Base-by-base conservation (phyloP, 2,329 filamentous ascomycete species). In the Alternaria ethzedia region DNA sequence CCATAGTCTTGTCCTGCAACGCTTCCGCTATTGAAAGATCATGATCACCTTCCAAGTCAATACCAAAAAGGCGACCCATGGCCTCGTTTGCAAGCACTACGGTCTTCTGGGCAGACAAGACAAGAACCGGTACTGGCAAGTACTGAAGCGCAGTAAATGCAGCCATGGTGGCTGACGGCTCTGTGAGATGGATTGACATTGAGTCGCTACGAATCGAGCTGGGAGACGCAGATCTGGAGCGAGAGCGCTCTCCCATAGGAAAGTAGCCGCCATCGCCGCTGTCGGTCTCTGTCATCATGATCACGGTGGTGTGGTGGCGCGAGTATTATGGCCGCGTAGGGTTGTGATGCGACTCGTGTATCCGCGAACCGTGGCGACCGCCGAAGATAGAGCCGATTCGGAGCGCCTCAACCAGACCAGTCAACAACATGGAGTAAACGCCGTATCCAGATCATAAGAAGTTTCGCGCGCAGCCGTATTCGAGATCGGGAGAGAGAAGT, bases 71-170 rank as follows among this genome's bases (percentile, higher is more conserved):
- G 58, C 88, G 85, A 1, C 88, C 90, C 87, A 93, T 90, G 20
- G 91, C 89, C 69, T 93, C 90, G 70, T 94, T 94, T 30, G 90
- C 91, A 44, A 94, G 79, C 1, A 91, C 85, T 4, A 94, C 86
- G 0, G 89, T 91, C 78, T 93, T 94, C 28, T 87, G 73, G 36
- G 85, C 87, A 54, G 89, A 90, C 36, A 94, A 81, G 1, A 94
- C 88, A 36, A 94, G 77, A 5, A 92, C 77, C 0, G 91, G 91
- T 50, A 92, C 87, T 0, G 91, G 92, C 6, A 94, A 83, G 73
- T 91, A 93, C 72, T 92, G 90, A 79, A 94, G 82, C 6, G 90
- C 88, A 13, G 78, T 75, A n/a, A 80, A 66, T 7, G 78, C 71
- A 15, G 73, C 74, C 65, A 73, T 70, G 47, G 75, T 76, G 49